phyloP scores from a whole-genome alignment of 1,139 yeast genomes.

The Pichia sp. region DNA sequence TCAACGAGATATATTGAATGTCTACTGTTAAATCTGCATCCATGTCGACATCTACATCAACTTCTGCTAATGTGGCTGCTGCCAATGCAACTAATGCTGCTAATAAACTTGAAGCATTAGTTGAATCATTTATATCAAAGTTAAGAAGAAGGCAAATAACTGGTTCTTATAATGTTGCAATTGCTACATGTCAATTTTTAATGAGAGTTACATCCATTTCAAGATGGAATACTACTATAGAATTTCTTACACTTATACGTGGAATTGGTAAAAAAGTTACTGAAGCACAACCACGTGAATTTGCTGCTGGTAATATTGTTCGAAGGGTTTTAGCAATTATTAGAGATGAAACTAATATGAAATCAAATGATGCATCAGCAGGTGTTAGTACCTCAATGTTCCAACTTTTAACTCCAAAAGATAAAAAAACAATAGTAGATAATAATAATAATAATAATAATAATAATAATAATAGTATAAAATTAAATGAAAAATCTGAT shows the following conservation, averaged over 20 bases:
- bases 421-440: no score
- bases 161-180: slow-evolving; percentile 74
- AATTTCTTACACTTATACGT: slow-evolving; percentile 65
- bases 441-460: no score
- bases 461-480: no score
- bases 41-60: no score
- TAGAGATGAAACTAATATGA: slow-evolving; percentile 64
- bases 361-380: slow-evolving; percentile 28
- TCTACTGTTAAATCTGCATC: slow-evolving; percentile 4
- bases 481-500: slow-evolving; percentile 35
- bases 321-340: slow-evolving; percentile 83
- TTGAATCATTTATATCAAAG: slow-evolving; percentile 37
- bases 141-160: slow-evolving; percentile 68
- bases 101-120: slow-evolving; percentile 29
- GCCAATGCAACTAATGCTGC: slow-evolving; percentile 30
- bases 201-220: slow-evolving; percentile 88
- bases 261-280: slow-evolving; percentile 53
- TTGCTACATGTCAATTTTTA: slow-evolving; percentile 79
- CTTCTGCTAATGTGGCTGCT: no score
- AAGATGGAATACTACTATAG: slow-evolving; percentile 75
- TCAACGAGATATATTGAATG: no score
- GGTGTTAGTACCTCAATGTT: slow-evolving; percentile 78
- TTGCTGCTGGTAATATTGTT: slow-evolving; percentile 84
- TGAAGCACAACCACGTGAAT: slow-evolving; percentile 69
- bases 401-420: slow-evolving; percentile 61